A percentile compares a stretch with the other conserved stretches of the same genome.
Evolutionary conservation across 164 flowering plant genomes (phyloP).

Genomic region (Sedum album): DNA sequence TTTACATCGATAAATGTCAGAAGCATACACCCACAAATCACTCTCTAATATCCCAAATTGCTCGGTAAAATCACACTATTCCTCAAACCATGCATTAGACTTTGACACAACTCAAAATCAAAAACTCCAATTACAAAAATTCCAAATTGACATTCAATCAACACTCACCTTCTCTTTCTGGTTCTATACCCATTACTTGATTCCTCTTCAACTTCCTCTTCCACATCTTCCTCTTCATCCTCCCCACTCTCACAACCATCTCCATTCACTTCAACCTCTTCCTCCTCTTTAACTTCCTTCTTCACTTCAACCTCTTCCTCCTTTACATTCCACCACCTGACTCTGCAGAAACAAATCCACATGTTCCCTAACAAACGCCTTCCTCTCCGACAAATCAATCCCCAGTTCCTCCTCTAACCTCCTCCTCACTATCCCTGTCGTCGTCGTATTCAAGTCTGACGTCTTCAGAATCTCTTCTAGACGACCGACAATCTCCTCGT

Average conservation of each 20-base stretch:
- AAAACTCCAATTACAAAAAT: constrained; percentile 4
- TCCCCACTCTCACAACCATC: constrained; percentile 8
- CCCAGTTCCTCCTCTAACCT: constrained; percentile 72
- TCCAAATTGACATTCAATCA: background rate
- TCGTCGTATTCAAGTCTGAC: constrained; percentile 78
- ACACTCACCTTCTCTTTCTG: constrained; percentile 21
- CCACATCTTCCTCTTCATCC: constrained; percentile 21
- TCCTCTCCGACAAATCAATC: constrained; percentile 64
- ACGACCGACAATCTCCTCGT: constrained; percentile 52
- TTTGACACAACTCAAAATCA: background rate
- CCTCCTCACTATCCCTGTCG: constrained; percentile 62
- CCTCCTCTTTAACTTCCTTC: constrained; percentile 16
- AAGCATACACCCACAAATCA: background rate
- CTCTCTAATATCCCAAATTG: background rate
- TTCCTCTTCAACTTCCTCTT: constrained; percentile 16
- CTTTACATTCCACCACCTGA: constrained; percentile 21
- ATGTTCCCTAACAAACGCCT: constrained; percentile 63
- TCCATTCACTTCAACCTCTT: constrained; percentile 8
- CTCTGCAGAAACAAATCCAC: constrained; percentile 55
- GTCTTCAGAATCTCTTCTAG: constrained; percentile 50
- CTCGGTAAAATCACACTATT: background rate
- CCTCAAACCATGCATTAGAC: constrained; percentile 9
- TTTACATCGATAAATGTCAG: background rate
- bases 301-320: constrained; percentile 17
- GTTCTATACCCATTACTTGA: constrained; percentile 15